Evolutionary conservation across 495 filamentous ascomycete species (phyloP).

Genomic region (Trypethelium eluteriae): DNA sequence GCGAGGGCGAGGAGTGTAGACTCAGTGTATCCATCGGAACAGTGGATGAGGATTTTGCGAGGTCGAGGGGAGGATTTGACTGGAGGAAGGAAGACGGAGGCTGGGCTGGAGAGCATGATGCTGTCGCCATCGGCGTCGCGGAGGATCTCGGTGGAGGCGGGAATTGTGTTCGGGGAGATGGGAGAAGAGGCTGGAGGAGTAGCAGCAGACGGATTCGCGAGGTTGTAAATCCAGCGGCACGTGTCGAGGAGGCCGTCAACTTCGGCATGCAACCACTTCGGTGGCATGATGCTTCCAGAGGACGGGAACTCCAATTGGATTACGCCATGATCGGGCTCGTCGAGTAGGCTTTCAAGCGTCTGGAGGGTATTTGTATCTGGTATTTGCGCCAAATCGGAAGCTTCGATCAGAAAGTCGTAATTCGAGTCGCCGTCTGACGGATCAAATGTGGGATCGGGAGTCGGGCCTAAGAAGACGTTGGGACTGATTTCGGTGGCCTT

Average conservation of each 20-base stretch:
- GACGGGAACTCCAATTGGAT: constrained; percentile 79
- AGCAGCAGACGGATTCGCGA: constrained; percentile 51
- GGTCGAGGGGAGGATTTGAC: constrained; percentile 13
- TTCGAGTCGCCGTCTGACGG: constrained; percentile 25
- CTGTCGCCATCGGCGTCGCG: constrained; percentile 54
- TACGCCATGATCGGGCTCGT: constrained; percentile 34
- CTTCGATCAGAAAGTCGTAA: constrained; percentile 78
- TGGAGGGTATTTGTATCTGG: constrained; percentile 50
- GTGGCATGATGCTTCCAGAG: constrained; percentile 78
- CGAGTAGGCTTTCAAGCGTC: constrained; percentile 51
- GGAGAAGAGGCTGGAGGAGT: not conserved
- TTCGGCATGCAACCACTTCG: constrained; percentile 69
- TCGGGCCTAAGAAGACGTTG: constrained; percentile 88
- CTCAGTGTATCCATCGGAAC: constrained; percentile 93
- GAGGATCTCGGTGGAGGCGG: constrained; percentile 14
- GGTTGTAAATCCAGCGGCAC: constrained; percentile 79
- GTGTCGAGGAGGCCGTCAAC: constrained; percentile 75
- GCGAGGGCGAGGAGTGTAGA: constrained; percentile 78
- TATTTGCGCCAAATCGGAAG: constrained; percentile 69
- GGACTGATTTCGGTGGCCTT: constrained; percentile 74
- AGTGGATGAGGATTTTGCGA: constrained; percentile 77
- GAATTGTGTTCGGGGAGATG: not conserved
- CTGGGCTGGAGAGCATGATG: constrained; percentile 24
- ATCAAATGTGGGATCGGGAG: constrained; percentile 55
- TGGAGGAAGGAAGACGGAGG: not conserved